Percentiles rank a stretch among this genome's conserved stretches.
Evolutionary conservation across 331 rosid genomes (phyloP).

Genomic region (Arachis monticola): DNA sequence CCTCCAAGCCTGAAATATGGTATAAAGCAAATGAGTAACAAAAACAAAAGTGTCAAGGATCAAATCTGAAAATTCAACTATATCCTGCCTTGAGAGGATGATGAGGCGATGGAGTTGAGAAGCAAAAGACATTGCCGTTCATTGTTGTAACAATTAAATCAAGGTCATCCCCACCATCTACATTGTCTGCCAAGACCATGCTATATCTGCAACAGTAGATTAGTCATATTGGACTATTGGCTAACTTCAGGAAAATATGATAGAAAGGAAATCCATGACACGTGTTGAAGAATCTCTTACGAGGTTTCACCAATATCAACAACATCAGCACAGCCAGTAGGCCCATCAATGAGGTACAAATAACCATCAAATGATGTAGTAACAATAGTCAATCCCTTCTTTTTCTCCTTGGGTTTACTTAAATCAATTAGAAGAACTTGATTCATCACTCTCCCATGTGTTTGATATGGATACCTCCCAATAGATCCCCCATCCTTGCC

Average conservation of each 20-base stretch:
- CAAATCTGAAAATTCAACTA: conserved; percentile 29
- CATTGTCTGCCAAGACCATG: conserved; percentile 98
- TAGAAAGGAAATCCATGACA: conserved; percentile 17
- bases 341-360: conserved; percentile 93
- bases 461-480: conserved; percentile 83
- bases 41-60: conserved; percentile 27
- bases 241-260: conserved; percentile 29
- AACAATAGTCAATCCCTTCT: conserved; percentile 86
- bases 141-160: conserved; percentile 94
- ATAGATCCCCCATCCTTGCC: conserved; percentile 91
- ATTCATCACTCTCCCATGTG: conserved; percentile 95
- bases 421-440: conserved; percentile 90
- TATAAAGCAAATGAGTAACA: conserved; percentile 24
- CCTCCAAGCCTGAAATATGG: conserved; percentile 81
- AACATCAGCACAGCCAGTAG: conserved; percentile 95
- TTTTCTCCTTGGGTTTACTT: conserved; percentile 74
- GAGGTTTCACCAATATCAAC: conserved; percentile 99
- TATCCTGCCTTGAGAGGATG: conserved; percentile 90
- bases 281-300: conserved; percentile 58
- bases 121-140: conserved; percentile 98
- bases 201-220: conserved; percentile 75
- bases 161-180: conserved; percentile 99
- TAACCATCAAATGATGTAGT: conserved; percentile 97
- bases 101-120: conserved; percentile 88
- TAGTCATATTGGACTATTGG: neutral